A percentile compares a stretch with the other conserved stretches of the same genome.
Conservation (phyloP, 768 basidiomycete species). For the Lentinula edodes region DNA sequence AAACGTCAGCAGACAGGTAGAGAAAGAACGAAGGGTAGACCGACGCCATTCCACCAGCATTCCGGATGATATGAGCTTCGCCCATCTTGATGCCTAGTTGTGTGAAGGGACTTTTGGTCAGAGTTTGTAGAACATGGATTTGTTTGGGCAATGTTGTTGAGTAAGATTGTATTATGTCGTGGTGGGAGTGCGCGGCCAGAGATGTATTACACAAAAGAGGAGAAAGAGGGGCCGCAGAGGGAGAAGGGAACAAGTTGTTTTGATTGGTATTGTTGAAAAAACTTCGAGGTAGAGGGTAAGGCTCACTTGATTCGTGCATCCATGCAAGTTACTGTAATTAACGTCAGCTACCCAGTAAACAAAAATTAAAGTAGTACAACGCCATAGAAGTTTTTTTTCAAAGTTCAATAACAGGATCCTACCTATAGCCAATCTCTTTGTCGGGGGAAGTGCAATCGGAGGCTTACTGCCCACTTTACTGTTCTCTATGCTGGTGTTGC, state of each 20-base stretch:
- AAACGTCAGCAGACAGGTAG: background rate
- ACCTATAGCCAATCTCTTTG: conserved; percentile 1
- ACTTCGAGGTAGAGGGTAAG: background rate
- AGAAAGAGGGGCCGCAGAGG: no score
- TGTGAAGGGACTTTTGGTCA: conserved; percentile 29
- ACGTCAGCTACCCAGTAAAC: background rate
- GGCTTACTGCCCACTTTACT: background rate
- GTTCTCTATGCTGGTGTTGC: background rate
- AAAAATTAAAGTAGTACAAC: background rate
- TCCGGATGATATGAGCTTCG: conserved; percentile 48
- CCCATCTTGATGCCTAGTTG: conserved; percentile 43
- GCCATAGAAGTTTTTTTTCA: no score
- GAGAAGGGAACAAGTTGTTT: no score
- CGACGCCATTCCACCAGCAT: conserved; percentile 44
- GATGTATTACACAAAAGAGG: background rate
- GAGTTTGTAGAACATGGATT: background rate
- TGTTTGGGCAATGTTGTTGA: background rate
- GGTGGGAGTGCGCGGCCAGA: background rate
- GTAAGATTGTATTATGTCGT: no score
- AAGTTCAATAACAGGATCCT: background rate
- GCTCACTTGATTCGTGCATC: conserved; percentile 46
- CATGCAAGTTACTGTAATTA: conserved; percentile 42
- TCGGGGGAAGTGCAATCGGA: conserved; percentile 1
- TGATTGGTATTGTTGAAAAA: background rate
- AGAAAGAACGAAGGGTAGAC: conserved; percentile 12